A percentile compares a stretch with the other conserved stretches of the same genome.
These are phyloP conservation scores for Phialophora tarda DNA, from an alignment of 2,329 filamentous ascomycete species.

Conservation along the genomic window DNA sequence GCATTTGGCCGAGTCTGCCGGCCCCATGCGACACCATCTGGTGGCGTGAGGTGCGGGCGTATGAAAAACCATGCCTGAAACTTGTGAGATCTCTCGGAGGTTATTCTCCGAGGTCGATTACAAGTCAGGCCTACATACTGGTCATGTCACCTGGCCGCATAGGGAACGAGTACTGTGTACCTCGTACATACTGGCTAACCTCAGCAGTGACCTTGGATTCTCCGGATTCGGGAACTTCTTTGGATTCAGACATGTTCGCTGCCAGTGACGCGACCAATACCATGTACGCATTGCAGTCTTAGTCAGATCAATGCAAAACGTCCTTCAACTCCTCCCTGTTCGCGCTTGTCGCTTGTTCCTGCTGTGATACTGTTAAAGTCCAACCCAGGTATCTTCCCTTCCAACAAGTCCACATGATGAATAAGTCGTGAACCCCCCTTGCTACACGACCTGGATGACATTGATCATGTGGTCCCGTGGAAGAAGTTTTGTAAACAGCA, in stretches of 20 bases:
- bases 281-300: not conserved
- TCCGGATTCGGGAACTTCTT: constrained; percentile 2
- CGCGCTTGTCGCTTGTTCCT: not conserved
- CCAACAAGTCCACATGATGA: not conserved
- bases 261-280: not conserved
- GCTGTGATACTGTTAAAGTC: not conserved
- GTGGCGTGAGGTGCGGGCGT: constrained; percentile 4
- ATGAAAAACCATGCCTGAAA: not conserved
- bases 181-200: not conserved
- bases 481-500: not conserved
- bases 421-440: not conserved
- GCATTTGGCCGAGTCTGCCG: not conserved
- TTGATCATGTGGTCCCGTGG: not conserved
- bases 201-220: not conserved
- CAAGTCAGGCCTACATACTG: not conserved
- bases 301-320: constrained; percentile 7
- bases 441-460: not conserved
- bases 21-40: constrained; percentile 1
- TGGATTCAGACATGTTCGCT: not conserved
- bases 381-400: not conserved
- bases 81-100: not conserved
- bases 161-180: not conserved
- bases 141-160: not conserved
- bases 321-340: not conserved
- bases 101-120: not conserved